These are phyloP conservation scores for Lecanicillium sp. DNA, from an alignment of 2,329 filamentous ascomycete species.

Conservation along the genomic window DNA sequence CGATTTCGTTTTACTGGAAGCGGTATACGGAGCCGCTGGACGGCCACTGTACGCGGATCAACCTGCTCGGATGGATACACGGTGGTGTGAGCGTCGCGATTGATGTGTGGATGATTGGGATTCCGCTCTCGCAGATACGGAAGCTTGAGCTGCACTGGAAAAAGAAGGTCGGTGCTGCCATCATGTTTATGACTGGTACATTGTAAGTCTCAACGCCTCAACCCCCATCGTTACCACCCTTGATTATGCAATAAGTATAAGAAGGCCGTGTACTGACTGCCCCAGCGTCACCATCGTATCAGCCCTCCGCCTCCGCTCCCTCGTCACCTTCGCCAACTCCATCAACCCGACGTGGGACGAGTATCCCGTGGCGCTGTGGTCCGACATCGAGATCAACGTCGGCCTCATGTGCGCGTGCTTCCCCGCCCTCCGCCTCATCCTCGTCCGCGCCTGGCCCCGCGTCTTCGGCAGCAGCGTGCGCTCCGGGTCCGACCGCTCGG, in stretches of 20 bases:
- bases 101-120: slow-evolving; percentile 46
- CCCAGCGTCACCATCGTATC: slow-evolving; percentile 19
- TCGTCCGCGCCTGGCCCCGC: slow-evolving; percentile 14
- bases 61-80: slow-evolving; percentile 43
- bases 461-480: slow-evolving; percentile 6
- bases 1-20: slow-evolving; percentile 47
- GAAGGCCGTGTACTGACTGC: neutral
- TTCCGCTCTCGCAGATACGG: slow-evolving; percentile 43
- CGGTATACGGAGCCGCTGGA: slow-evolving; percentile 40
- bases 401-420: slow-evolving; percentile 22
- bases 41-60: slow-evolving; percentile 45
- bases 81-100: slow-evolving; percentile 46
- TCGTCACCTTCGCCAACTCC: slow-evolving; percentile 18
- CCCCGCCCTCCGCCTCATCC: slow-evolving; percentile 20
- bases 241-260: neutral
- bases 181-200: slow-evolving; percentile 46
- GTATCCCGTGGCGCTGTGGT: slow-evolving; percentile 17
- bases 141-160: slow-evolving; percentile 38
- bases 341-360: slow-evolving; percentile 20
- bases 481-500: neutral
- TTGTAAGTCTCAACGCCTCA: slow-evolving; percentile 28
- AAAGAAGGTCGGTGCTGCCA: slow-evolving; percentile 41
- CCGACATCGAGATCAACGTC: slow-evolving; percentile 21
- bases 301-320: slow-evolving; percentile 17
- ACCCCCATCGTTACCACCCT: too few relatives aligned